Percentiles rank a stretch among this genome's conserved stretches.
Conservation (phyloP, 2,329 filamentous ascomycete genomes). For the Moelleriella libera region DNA sequence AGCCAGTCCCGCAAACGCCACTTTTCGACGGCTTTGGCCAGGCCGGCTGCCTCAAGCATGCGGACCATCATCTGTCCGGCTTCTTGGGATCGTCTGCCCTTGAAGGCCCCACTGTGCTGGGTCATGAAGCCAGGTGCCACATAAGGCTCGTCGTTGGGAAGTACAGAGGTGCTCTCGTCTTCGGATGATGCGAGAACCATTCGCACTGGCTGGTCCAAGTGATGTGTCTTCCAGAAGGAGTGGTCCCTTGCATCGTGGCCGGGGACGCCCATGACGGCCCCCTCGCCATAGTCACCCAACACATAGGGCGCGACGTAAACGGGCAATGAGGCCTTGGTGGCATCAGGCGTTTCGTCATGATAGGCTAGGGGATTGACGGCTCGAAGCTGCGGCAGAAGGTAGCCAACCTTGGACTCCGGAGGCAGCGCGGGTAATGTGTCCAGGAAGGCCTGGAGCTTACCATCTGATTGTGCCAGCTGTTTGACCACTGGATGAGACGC, state of each 20-base stretch:
- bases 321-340: constrained; percentile 45
- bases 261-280: constrained; percentile 84
- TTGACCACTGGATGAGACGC: constrained; percentile 56
- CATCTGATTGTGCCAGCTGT: constrained; percentile 42
- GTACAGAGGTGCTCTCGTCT: constrained; percentile 28
- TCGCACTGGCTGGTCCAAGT: constrained; percentile 42
- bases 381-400: constrained; percentile 44
- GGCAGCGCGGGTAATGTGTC: constrained; percentile 43
- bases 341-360: constrained; percentile 32
- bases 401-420: constrained; percentile 50
- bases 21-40: constrained; percentile 51
- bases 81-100: constrained; percentile 46
- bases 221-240: constrained; percentile 66
- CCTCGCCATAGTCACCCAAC: constrained; percentile 70
- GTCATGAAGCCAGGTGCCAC: constrained; percentile 55
- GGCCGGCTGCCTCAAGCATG: constrained; percentile 36
- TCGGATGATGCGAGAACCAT: constrained; percentile 44
- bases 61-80: constrained; percentile 47
- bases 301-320: constrained; percentile 79
- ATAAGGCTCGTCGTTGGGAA: constrained; percentile 42
- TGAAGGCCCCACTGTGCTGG: constrained; percentile 48
- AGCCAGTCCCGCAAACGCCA: constrained; percentile 85
- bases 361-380: constrained; percentile 54
- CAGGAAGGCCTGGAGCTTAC: constrained; percentile 53
- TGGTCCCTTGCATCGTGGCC: constrained; percentile 70